phyloP scores from a whole-genome alignment of 2,329 filamentous ascomycete species.

The Aspergillus pseudoviridinutans region DNA sequence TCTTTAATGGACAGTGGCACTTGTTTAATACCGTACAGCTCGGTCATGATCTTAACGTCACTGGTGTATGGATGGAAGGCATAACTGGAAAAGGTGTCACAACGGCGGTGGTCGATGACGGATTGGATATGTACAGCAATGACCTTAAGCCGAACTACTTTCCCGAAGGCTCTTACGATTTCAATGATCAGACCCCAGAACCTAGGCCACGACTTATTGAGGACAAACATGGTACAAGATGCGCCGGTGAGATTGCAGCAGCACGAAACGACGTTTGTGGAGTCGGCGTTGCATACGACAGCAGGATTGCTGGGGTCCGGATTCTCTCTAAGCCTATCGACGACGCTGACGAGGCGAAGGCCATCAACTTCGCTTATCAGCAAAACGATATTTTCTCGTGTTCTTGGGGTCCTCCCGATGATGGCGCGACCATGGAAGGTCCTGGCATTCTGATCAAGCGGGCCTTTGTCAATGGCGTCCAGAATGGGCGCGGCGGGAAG shows the following conservation, averaged over 20 bases:
- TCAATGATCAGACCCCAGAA: constrained; percentile 77
- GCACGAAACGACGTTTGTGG: constrained; percentile 91
- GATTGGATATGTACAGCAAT: constrained; percentile 89
- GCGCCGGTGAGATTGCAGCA: constrained; percentile 89
- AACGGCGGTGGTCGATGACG: constrained; percentile 93
- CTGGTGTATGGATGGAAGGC: constrained; percentile 82
- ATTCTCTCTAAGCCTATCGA: constrained; percentile 88
- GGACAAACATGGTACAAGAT: constrained; percentile 87
- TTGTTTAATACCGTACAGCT: constrained; percentile 75
- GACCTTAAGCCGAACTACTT: constrained; percentile 95
- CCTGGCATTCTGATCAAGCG: constrained; percentile 82
- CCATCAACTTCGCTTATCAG: constrained; percentile 88
- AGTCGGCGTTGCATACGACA: constrained; percentile 91
- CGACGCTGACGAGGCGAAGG: constrained; percentile 85
- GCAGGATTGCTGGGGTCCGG: constrained; percentile 83
- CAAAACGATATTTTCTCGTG: constrained; percentile 97
- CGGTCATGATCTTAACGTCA: constrained; percentile 96
- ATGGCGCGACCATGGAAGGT: constrained; percentile 89
- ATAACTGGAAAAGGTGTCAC: constrained; percentile 86
- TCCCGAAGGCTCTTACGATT: constrained; percentile 87
- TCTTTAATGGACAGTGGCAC: constrained; percentile 95
- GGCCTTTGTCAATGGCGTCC: constrained; percentile 88
- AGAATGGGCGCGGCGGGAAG: constrained; percentile 75
- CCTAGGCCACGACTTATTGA: constrained; percentile 79
- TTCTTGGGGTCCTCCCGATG: constrained; percentile 95